Evolutionary conservation across 2,329 filamentous ascomycete genomes (phyloP).

Genomic region (Xylariaceae sp.): DNA sequence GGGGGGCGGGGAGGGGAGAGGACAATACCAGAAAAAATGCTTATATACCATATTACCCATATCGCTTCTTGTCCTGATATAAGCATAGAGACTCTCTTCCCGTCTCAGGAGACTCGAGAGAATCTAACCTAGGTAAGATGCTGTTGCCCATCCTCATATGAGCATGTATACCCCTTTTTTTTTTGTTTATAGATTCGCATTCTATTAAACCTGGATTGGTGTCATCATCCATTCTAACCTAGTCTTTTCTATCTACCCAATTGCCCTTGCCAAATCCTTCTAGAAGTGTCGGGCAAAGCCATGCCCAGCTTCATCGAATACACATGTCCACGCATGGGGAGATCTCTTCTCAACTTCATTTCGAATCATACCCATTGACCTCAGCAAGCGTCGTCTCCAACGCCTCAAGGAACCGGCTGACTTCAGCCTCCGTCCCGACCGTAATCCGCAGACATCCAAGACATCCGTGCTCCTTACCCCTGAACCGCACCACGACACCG

Average conservation of each 20-base stretch:
- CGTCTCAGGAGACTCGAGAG: no score
- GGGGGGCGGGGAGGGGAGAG: no score
- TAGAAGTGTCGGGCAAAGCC: neutral
- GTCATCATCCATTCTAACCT: neutral
- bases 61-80: no score
- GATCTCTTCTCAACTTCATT: slow-evolving; percentile 10
- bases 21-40: neutral
- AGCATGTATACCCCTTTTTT: neutral
- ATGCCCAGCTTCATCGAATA: neutral
- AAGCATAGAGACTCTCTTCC: no score
- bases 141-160: neutral
- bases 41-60: neutral
- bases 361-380: slow-evolving; percentile 36
- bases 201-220: neutral
- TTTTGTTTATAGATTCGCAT: neutral
- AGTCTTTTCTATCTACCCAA: neutral
- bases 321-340: neutral
- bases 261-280: neutral
- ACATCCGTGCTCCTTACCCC: slow-evolving; percentile 89
- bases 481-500: slow-evolving; percentile 88
- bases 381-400: slow-evolving; percentile 48
- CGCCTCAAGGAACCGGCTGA: slow-evolving; percentile 69
- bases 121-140: no score
- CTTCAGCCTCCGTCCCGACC: slow-evolving; percentile 82
- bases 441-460: slow-evolving; percentile 85